These are phyloP conservation scores for Pyrus bretschneideri DNA, from an alignment of 306 rosid species.

Conservation along the genomic window DNA sequence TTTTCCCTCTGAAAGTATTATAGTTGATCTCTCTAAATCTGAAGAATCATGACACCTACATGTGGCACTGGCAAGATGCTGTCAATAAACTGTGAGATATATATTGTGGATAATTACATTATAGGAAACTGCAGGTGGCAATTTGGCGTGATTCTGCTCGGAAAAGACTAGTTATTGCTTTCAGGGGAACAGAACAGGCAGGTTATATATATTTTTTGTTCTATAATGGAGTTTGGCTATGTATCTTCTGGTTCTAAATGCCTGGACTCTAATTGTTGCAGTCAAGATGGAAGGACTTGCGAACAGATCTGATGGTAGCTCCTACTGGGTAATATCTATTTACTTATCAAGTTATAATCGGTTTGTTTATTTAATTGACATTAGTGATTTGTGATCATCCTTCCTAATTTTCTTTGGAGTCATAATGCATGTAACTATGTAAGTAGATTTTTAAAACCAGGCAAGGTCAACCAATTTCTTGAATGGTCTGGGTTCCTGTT, in stretches of 20 bases:
- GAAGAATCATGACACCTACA: background rate
- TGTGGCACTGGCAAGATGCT: background rate
- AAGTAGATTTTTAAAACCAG: background rate
- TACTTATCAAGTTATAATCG: conserved; percentile 9
- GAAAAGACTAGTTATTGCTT: conserved; percentile 79
- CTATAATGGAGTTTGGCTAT: background rate
- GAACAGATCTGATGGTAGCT: conserved; percentile 78
- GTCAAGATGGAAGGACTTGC: conserved; percentile 86
- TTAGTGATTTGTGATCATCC: background rate
- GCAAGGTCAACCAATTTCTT: background rate
- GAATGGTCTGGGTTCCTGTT: background rate
- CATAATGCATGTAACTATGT: background rate
- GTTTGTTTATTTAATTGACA: background rate
- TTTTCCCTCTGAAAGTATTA: conserved; percentile 17
- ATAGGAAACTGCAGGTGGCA: conserved; percentile 64
- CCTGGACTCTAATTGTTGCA: conserved; percentile 31
- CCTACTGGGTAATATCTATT: conserved; percentile 67
- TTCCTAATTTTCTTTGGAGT: background rate
- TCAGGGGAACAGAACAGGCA: conserved; percentile 97
- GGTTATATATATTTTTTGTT: conserved; percentile 18
- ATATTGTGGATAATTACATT: conserved; percentile 20
- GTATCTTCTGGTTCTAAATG: conserved; percentile 5
- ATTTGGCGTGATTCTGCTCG: conserved; percentile 81
- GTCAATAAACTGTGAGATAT: conserved; percentile 6
- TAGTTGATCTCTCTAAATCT: background rate